A percentile compares a stretch with the other conserved stretches of the same genome.
These are phyloP conservation scores for Selaginella moellendorffii DNA, from an alignment of 75 land plant species.

Conservation along the genomic window DNA sequence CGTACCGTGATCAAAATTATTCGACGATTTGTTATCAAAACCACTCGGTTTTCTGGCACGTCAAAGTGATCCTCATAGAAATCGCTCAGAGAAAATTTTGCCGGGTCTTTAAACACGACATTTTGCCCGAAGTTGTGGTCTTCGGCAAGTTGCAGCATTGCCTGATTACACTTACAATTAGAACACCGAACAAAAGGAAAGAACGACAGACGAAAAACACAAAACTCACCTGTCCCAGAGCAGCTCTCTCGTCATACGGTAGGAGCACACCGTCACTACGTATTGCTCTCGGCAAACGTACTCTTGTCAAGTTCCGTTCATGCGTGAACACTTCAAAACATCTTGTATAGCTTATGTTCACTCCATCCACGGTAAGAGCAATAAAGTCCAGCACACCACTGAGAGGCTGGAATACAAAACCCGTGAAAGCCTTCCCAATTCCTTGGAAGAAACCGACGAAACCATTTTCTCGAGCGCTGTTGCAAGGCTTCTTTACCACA, in stretches of 20 bases:
- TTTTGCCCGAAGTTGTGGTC: constrained; percentile 55
- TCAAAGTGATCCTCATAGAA: constrained; percentile 90
- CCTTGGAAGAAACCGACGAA: constrained; percentile 78
- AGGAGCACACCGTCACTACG: constrained; percentile 47
- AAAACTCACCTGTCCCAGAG: constrained; percentile 67
- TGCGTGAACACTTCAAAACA: constrained; percentile 55
- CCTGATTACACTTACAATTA: constrained; percentile 28
- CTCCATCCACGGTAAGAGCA: constrained; percentile 83
- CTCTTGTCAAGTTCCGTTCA: constrained; percentile 34
- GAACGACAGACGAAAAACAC: constrained; percentile 2
- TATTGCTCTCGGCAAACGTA: constrained; percentile 73
- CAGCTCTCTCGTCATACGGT: constrained; percentile 61
- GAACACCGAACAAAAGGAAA: not conserved
- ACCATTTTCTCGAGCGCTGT: constrained; percentile 69
- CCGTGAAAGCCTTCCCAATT: constrained; percentile 63
- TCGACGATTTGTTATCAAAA: constrained; percentile 64
- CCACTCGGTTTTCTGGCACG: constrained; percentile 42
- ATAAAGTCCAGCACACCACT: constrained; percentile 90
- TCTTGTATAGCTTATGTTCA: constrained; percentile 66
- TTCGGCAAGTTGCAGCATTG: constrained; percentile 78
- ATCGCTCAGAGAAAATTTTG: constrained; percentile 88
- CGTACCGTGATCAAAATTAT: constrained; percentile 76
- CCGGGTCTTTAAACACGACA: constrained; percentile 79
- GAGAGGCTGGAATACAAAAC: constrained; percentile 66
- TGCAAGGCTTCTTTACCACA: constrained; percentile 67